Evolutionary conservation across 345 rosid genomes (phyloP).

Genomic region (Eucalyptus cloeziana): DNA sequence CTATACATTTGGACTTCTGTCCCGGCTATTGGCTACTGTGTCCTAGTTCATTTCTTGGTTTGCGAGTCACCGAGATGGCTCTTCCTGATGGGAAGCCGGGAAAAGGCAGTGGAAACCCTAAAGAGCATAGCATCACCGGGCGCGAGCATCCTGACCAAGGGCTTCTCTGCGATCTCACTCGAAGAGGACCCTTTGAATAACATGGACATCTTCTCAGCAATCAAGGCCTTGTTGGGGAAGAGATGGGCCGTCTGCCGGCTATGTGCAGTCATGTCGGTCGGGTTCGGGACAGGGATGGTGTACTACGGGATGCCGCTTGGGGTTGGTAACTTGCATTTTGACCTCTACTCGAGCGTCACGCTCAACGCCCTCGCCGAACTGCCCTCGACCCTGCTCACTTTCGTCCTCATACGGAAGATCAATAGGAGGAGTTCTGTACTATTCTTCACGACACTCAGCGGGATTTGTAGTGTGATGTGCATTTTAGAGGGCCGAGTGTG

Average conservation of each 20-base stretch:
- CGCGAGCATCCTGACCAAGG: not conserved
- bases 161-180: slow-evolving; percentile 13
- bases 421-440: slow-evolving; percentile 27
- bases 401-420: slow-evolving; percentile 27
- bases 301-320: slow-evolving; percentile 78
- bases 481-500: slow-evolving; percentile 8
- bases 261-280: slow-evolving; percentile 20
- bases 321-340: slow-evolving; percentile 34
- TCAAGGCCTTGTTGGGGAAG: slow-evolving; percentile 26
- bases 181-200: slow-evolving; percentile 14
- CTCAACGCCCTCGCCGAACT: slow-evolving; percentile 61
- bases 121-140: slow-evolving; percentile 20
- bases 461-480: slow-evolving; percentile 27
- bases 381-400: slow-evolving; percentile 35
- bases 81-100: slow-evolving; percentile 30
- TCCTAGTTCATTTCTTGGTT: slow-evolving; percentile 14
- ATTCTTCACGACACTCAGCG: slow-evolving; percentile 28
- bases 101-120: slow-evolving; percentile 39
- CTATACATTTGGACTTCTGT: slow-evolving; percentile 40
- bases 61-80: slow-evolving; percentile 60
- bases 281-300: slow-evolving; percentile 54
- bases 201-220: slow-evolving; percentile 23
- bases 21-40: slow-evolving; percentile 23
- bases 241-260: slow-evolving; percentile 51
- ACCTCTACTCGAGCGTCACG: slow-evolving; percentile 46